Percentiles rank a stretch among this genome's conserved stretches.
These are phyloP conservation scores for Rhynchosporium graminicola DNA, from an alignment of 2,329 filamentous ascomycete genomes.

Conservation along the genomic window DNA sequence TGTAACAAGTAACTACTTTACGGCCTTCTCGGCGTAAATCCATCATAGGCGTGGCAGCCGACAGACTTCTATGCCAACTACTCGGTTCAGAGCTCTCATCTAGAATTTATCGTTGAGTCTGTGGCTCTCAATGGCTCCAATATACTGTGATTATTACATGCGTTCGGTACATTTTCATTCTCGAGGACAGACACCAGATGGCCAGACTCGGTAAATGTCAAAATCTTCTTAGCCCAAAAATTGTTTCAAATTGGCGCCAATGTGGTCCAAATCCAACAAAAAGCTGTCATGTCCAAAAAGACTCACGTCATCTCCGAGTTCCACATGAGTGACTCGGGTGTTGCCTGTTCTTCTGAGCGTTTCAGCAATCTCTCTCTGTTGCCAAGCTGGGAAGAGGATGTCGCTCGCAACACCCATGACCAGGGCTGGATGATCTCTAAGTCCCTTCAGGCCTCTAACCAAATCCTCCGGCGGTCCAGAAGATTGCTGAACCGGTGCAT, in stretches of 20 bases:
- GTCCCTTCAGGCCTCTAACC: conserved; percentile 67
- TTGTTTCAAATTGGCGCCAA: conserved; percentile 77
- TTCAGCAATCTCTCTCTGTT: conserved; percentile 91
- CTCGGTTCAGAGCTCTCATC: background rate
- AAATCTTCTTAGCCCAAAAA: conserved; percentile 65
- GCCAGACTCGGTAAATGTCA: background rate
- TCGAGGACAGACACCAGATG: background rate
- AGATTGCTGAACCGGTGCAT: conserved; percentile 41
- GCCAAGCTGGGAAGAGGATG: conserved; percentile 96
- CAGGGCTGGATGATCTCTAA: conserved; percentile 78
- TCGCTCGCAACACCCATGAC: conserved; percentile 95
- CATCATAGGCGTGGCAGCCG: too few species aligned
- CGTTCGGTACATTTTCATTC: background rate
- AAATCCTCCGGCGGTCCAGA: conserved; percentile 74
- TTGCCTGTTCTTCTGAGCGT: conserved; percentile 79
- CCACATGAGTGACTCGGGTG: conserved; percentile 78
- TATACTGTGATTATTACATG: background rate
- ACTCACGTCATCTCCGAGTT: conserved; percentile 91
- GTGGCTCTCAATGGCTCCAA: background rate
- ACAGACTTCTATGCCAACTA: background rate
- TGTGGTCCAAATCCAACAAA: conserved; percentile 85
- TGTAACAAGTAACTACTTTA: background rate
- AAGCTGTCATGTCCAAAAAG: conserved; percentile 98
- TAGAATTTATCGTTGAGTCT: background rate
- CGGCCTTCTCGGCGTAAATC: background rate